These are phyloP conservation scores for Entomophthora muscae DNA, from an alignment of 371 early-diverging fungal genomes.

Conservation along the genomic window DNA sequence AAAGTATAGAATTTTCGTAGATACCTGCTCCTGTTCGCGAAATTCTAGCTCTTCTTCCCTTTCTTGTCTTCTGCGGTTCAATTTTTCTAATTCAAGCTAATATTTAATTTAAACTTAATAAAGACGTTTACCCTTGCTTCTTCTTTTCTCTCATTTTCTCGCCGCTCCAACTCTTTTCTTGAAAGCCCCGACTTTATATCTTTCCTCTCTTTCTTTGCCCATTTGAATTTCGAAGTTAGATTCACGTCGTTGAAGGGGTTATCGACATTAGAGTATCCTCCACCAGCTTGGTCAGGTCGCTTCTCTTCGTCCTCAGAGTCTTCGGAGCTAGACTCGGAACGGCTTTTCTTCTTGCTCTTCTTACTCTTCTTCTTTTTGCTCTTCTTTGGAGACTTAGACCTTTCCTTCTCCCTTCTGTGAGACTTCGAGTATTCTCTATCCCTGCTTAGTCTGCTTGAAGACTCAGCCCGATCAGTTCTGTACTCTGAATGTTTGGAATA, in stretches of 20 bases:
- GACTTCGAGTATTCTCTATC: not conserved
- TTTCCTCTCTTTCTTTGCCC: slow-evolving; percentile 63
- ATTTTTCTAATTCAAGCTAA: slow-evolving; percentile 54
- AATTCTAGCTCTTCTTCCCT: slow-evolving; percentile 65
- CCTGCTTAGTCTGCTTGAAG: too few relatives aligned
- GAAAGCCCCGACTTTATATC: slow-evolving; percentile 46
- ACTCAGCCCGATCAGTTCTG: too few relatives aligned
- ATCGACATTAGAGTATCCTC: slow-evolving; percentile 42
- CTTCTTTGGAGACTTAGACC: slow-evolving; percentile 10
- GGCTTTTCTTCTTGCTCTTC: slow-evolving; percentile 13
- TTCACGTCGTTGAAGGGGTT: slow-evolving; percentile 72
- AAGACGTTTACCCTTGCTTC: slow-evolving; percentile 28
- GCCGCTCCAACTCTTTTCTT: slow-evolving; percentile 27
- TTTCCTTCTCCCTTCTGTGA: not conserved
- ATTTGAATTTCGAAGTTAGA: slow-evolving; percentile 70
- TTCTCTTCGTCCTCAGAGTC: slow-evolving; percentile 8
- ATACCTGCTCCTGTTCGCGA: slow-evolving; percentile 59
- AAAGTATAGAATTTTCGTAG: slow-evolving; percentile 11
- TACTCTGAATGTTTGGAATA: too few relatives aligned
- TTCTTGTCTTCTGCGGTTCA: slow-evolving; percentile 56
- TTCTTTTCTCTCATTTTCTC: slow-evolving; percentile 40
- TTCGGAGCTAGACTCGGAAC: not conserved
- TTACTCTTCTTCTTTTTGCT: slow-evolving; percentile 14
- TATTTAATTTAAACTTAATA: not conserved
- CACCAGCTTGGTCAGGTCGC: slow-evolving; percentile 8